Evolutionary conservation across 2,329 filamentous ascomycete species (phyloP), one percentile per base, ranked within the genome.

Genomic region (Chaetomium olivaceum): DNA sequence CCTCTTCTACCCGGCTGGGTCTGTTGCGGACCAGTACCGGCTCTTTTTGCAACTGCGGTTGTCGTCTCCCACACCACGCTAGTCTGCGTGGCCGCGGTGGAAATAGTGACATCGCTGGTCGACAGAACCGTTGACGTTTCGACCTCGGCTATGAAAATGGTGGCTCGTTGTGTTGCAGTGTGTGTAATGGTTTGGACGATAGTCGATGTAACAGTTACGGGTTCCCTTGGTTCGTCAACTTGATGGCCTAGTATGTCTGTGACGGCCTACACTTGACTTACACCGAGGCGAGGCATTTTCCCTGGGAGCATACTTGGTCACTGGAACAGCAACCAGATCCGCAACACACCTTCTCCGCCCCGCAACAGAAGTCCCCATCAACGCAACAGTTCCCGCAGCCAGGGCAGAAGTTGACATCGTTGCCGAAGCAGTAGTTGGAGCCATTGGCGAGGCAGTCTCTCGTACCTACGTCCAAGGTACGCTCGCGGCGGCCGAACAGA

Each of bases 361-460:
- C 67, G 51, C 75, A 76, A 67, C 75, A 76, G 59, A 65, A 58
- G 25, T 66, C 64, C n/a, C 68, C 67, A 1, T 71, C 66, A 7
- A 68, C 63, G 60, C 75, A 76, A 65, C 75, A 76, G 4, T 69
- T 72, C 12, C 74, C 74, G 39, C 75, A 76, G 21, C 66, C 65
- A 1, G 71, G 57, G 55, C 75, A 76, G 67, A 67, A 76, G 66
- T 70, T 71, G 60, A 61, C 66, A 50, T 60, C 67, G 66, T 74
- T 68, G 57, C 69, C 69, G 61, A 76, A 76, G 72, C 75, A 76
- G 63, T 72, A 76, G 65, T 74, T 76, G 61, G 74, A 74, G 12
- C 74, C 75, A 62, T 76, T 76, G 29, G 73, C 56, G n/a, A 74
- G 66, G 46, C 75, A 76, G 58, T 73, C 73, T 25, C 73, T 67